Conservation (phyloP, 2,329 filamentous ascomycete species). For the Ambrosiella xylebori region DNA sequence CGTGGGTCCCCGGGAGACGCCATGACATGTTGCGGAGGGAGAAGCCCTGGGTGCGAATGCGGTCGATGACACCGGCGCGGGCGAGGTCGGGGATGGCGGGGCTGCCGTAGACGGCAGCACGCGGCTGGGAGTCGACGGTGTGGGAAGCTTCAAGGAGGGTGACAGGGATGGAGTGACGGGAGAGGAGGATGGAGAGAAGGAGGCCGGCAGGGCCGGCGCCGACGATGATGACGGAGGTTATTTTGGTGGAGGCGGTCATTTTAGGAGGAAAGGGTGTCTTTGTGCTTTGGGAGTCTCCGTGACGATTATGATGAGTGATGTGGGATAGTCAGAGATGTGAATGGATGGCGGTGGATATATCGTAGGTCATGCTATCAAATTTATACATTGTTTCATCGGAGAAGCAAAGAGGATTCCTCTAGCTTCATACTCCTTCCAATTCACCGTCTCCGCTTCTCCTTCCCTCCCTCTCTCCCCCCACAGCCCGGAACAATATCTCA, state of each 20-base stretch:
- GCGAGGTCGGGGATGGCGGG: conserved; percentile 39
- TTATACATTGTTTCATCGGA: too few relatives aligned
- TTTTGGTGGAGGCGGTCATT: not conserved
- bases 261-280: not conserved
- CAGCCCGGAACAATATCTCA: too few relatives aligned
- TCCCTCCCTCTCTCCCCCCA: too few relatives aligned
- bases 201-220: conserved; percentile 34
- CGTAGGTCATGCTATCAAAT: too few relatives aligned
- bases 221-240: conserved; percentile 22
- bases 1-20: conserved; percentile 22
- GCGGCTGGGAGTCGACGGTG: conserved; percentile 39
- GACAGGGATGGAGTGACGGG: conserved; percentile 33
- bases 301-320: not conserved
- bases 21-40: conserved; percentile 24
- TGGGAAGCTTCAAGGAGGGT: conserved; percentile 37
- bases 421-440: too few relatives aligned
- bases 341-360: too few relatives aligned
- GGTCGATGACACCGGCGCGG: conserved; percentile 39
- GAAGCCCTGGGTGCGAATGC: conserved; percentile 23
- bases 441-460: too few relatives aligned
- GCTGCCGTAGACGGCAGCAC: conserved; percentile 44
- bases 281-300: too few relatives aligned
- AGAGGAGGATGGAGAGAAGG: conserved; percentile 33
- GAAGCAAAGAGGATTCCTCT: too few relatives aligned
- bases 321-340: not conserved